phyloP scores from a whole-genome alignment of 2,329 filamentous ascomycete genomes.

The Madurella mycetomatis region DNA sequence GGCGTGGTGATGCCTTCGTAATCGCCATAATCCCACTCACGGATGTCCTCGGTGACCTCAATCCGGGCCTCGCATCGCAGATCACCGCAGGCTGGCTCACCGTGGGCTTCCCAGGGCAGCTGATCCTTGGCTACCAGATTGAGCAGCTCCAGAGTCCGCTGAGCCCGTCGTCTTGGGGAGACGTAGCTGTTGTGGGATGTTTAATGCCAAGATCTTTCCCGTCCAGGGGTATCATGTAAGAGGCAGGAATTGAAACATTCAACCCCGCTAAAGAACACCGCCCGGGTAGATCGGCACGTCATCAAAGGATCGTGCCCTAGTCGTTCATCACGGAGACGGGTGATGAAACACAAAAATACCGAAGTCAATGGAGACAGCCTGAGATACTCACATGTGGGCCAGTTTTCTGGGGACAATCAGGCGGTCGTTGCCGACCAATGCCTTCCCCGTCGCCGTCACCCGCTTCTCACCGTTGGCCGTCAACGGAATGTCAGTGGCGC shows the following conservation, averaged over 20 bases:
- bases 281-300: not conserved
- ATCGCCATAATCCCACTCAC: constrained; percentile 84
- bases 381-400: constrained; percentile 66
- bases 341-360: too few relatives aligned
- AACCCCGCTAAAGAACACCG: not conserved
- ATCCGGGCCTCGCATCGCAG: constrained; percentile 56
- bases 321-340: not conserved
- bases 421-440: constrained; percentile 77
- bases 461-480: constrained; percentile 77
- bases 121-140: constrained; percentile 64
- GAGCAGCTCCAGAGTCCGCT: constrained; percentile 85
- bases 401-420: constrained; percentile 79
- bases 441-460: constrained; percentile 71
- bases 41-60: constrained; percentile 65
- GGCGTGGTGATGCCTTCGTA: constrained; percentile 77
- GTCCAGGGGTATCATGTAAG: not conserved
- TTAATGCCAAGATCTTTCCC: not conserved
- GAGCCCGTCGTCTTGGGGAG: constrained; percentile 78
- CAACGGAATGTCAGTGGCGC: constrained; percentile 78
- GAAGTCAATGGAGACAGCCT: not conserved
- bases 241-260: not conserved
- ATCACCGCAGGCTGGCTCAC: constrained; percentile 33
- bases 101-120: constrained; percentile 64
- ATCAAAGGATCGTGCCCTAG: not conserved
- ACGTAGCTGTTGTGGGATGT: constrained; percentile 60